Evolutionary conservation across 257 asterid species (phyloP), one percentile per base, ranked within the genome.

Genomic region (Datura wrightii): DNA sequence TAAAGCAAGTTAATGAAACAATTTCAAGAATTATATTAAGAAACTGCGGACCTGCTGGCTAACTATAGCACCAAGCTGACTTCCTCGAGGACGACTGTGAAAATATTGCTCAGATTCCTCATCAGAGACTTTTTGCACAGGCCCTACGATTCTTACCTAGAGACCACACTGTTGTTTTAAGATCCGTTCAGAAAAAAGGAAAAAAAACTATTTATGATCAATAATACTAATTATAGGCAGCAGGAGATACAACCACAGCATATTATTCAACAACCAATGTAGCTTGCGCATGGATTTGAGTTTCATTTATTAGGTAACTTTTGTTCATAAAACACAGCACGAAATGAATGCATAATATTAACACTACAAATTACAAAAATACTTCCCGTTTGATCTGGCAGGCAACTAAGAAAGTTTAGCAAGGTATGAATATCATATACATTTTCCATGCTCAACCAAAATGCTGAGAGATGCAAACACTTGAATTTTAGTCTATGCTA

Each of bases 71-170:
- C 88, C 93, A 78, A 91, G 87, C 90, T 91, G 92, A 86, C 89
- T 89, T 72, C 90, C 90, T 15, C 85, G 88, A 55, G 92, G 93
- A 71, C 93, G 92, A 19, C 93, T 88, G 42, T 86, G 90, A 54
- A 91, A 91, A 87, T 88, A 91, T 36, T 85, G 88, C 71, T 88
- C 90, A 87, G 93, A 88, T 74, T 88, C 93, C 70, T 83, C 89
- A 65, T 89, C 93, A 50, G 93, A 86, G n/a, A 90, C 92, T 80
- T 89, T 90, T 84, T 76, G 83, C 81, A 91, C 93, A 44, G 87
- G 59, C n/a, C 93, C 93, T 88, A 88, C 92, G 13, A 91, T 84
- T 91, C 93, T 88, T 54, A 91, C 92, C 93, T 91, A 82, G 63
- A 84, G 65, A 24, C 79, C 83, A 65, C 34, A 63, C 13, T 9